Base-by-base conservation (phyloP, 495 filamentous ascomycete genomes). In the Penicillium longicatenatum region DNA sequence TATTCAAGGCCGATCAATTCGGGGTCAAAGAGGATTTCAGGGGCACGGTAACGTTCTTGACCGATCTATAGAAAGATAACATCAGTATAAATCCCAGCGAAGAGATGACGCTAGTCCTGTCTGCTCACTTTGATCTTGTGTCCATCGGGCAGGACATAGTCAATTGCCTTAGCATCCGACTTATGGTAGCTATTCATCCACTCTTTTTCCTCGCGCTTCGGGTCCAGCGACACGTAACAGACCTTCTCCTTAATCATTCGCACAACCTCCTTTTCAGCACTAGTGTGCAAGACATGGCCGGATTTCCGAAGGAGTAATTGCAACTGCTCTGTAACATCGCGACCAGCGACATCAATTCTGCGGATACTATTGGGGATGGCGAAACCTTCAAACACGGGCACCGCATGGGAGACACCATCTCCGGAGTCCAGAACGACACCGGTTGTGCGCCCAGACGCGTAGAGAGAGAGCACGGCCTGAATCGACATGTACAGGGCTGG, bases 351-450 rank as follows among this genome's bases (percentile, higher is more conserved):
- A 75, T 99, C 95, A 63, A 98, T 97, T 59, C 94, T 79, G 54
- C 90, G 85, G 76, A 98, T 98, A 66, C 89, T 92, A 75, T 88
- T 94, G 1, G 93, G 91, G 69, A 99, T 93, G 1, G 94, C 93
- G 71, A 99, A 99, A 9, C 94, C 94, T 72, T 99, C 93, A 73
- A 94, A 99, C 14, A 98, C 94, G 3, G 94, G 94, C 14, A 99
- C 94, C 24, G 94, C 93, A 65, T 99, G 94, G 26, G 95, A 96
- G 45, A 99, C 94, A 42, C 94, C 94, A 70, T 99, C 94, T 53
- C 94, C 95, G 11, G 91, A 88, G 68, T 99, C 95, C 35, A 99
- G 77, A 0, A 99, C 94, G 58, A 98, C 90, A 62, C 94, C 94
- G 1, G 95, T 99, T 3, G 94, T 99, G 62, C 94, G 89, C 16